These are phyloP conservation scores for Datura wrightii DNA, from an alignment of 257 asterid species.

Conservation along the genomic window DNA sequence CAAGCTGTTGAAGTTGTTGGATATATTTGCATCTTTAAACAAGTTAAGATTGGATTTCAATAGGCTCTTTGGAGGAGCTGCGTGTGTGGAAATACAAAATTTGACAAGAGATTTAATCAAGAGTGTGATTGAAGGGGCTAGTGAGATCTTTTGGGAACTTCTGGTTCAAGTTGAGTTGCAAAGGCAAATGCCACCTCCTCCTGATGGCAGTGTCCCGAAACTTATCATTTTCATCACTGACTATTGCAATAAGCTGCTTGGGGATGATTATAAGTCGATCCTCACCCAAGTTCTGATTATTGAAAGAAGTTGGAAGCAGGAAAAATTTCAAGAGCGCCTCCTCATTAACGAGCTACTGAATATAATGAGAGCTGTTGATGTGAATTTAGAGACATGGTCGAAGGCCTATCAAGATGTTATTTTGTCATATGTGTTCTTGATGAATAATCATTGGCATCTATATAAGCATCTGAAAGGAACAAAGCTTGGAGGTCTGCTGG, in stretches of 20 bases:
- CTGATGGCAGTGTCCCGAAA: constrained; percentile 80
- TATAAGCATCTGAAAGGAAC: constrained; percentile 75
- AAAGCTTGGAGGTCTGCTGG: constrained; percentile 68
- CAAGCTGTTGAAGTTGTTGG: constrained; percentile 76
- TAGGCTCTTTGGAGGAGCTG: constrained; percentile 83
- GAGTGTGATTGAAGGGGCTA: constrained; percentile 84
- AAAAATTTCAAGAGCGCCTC: constrained; percentile 72
- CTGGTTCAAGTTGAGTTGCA: constrained; percentile 86
- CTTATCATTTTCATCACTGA: constrained; percentile 81
- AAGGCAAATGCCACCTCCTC: constrained; percentile 77
- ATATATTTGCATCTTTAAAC: constrained; percentile 78
- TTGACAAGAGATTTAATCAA: constrained; percentile 81
- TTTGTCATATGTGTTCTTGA: constrained; percentile 66
- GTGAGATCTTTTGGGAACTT: constrained; percentile 95
- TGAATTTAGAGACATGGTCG: constrained; percentile 82
- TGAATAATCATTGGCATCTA: constrained; percentile 89
- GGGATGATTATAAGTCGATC: constrained; percentile 77
- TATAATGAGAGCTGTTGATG: constrained; percentile 67
- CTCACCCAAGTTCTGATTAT: constrained; percentile 82
- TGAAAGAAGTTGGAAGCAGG: constrained; percentile 89
- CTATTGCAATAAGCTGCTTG: constrained; percentile 85
- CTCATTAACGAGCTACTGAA: constrained; percentile 64
- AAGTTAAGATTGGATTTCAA: constrained; percentile 89
- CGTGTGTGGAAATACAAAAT: constrained; percentile 85
- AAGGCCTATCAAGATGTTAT: constrained; percentile 62